Evolutionary conservation across 805 yeast species (phyloP).

Genomic region (Yamadazyma ubonensis): DNA sequence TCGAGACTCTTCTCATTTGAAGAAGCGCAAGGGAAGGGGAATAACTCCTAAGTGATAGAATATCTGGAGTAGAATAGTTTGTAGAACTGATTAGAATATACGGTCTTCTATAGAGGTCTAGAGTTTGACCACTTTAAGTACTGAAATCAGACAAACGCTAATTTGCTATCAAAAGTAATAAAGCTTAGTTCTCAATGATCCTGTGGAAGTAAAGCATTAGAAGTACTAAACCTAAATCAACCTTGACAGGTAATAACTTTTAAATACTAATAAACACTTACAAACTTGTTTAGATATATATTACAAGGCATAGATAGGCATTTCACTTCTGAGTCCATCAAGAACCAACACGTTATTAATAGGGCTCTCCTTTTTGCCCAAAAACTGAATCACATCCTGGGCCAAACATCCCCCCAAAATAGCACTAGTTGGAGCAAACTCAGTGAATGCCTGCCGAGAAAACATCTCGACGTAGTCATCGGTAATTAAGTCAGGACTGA

Average conservation of each 20-base stretch:
- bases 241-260: too few relatives aligned
- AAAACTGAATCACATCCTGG: slow-evolving; percentile 83
- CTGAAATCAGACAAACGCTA: too few relatives aligned
- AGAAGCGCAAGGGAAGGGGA: slow-evolving; percentile 42
- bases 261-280: not conserved
- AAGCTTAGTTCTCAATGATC: too few relatives aligned
- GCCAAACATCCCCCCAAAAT: slow-evolving; percentile 86
- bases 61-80: too few relatives aligned
- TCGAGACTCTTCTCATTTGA: slow-evolving; percentile 40
- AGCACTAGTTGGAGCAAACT: slow-evolving; percentile 82
- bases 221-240: too few relatives aligned
- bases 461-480: slow-evolving; percentile 43
- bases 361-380: slow-evolving; percentile 76
- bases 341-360: slow-evolving; percentile 76
- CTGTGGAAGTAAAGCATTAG: too few relatives aligned
- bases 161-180: too few relatives aligned
- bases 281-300: not conserved
- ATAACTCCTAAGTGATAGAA: slow-evolving; percentile 34
- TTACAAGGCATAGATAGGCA: slow-evolving; percentile 69
- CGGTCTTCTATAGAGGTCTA: too few relatives aligned
- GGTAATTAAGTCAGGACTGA: slow-evolving; percentile 44
- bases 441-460: slow-evolving; percentile 53
- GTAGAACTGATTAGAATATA: too few relatives aligned
- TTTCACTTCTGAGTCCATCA: slow-evolving; percentile 68
- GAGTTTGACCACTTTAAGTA: too few relatives aligned